Conservation (phyloP, 345 rosid species). For the Lepidium sativum region DNA sequence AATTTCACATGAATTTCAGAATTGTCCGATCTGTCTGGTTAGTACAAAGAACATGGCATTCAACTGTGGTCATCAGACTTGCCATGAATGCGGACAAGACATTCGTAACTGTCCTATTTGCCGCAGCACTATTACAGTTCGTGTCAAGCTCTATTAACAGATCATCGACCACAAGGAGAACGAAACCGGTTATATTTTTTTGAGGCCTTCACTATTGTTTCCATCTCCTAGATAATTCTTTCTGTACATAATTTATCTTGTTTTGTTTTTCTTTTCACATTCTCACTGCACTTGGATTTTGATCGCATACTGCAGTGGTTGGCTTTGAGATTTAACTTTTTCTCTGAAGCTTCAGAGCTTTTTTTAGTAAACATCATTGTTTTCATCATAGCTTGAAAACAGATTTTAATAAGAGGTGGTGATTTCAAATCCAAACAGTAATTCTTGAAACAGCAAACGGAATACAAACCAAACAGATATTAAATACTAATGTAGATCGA, state of each 20-base stretch:
- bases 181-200: too few relatives aligned
- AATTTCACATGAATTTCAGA: slow-evolving; percentile 24
- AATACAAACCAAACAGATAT: neutral
- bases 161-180: neutral
- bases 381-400: neutral
- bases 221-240: neutral
- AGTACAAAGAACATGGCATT: slow-evolving; percentile 70
- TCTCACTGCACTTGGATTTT: neutral
- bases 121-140: slow-evolving; percentile 39
- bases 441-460: neutral
- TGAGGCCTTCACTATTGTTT: too few relatives aligned
- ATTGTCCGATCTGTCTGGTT: slow-evolving; percentile 62
- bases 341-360: too few relatives aligned
- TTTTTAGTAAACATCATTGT: neutral
- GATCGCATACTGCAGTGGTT: neutral
- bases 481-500: neutral
- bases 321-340: neutral
- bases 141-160: slow-evolving; percentile 60
- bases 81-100: slow-evolving; percentile 65
- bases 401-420: neutral
- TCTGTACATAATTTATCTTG: neutral
- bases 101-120: slow-evolving; percentile 70
- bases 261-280: neutral
- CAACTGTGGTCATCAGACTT: slow-evolving; percentile 86
- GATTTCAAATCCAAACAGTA: neutral